Evolutionary conservation across 345 rosid genomes (phyloP).

Genomic region (Eutrema heterophyllum): DNA sequence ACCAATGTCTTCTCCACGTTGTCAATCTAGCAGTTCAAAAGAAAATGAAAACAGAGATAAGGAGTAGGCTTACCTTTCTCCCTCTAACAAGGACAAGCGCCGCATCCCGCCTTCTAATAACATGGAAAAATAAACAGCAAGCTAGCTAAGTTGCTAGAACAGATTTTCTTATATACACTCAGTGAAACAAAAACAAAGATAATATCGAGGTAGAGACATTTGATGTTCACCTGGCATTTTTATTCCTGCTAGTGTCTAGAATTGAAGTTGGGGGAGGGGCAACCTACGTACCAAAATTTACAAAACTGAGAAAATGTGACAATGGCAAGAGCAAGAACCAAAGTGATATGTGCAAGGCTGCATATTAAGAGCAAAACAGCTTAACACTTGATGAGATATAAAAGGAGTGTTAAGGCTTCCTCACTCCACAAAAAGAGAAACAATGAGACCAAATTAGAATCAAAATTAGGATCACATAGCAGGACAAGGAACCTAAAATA

Average conservation of each 20-base stretch:
- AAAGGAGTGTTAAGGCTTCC: not conserved
- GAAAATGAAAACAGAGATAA: not conserved
- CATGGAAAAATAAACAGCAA: slow-evolving; percentile 22
- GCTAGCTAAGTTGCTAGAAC: slow-evolving; percentile 7
- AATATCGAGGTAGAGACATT: not conserved
- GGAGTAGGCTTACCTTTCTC: slow-evolving; percentile 51
- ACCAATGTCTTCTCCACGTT: not conserved
- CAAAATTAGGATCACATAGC: not conserved
- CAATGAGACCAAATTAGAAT: not conserved
- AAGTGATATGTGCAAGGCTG: not conserved
- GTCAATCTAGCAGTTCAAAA: slow-evolving; percentile 1
- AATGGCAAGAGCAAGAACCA: not conserved
- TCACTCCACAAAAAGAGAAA: not conserved
- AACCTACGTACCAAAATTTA: slow-evolving; percentile 37
- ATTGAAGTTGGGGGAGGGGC: slow-evolving; percentile 45
- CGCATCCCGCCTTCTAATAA: slow-evolving; percentile 49
- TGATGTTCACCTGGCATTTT: slow-evolving; percentile 48
- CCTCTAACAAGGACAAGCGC: slow-evolving; percentile 45
- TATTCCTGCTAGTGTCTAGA: slow-evolving; percentile 52
- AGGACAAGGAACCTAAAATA: not conserved
- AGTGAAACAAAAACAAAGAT: not conserved
- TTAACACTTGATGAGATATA: not conserved
- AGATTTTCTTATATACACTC: not conserved
- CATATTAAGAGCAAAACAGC: slow-evolving; percentile 2
- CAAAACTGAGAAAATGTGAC: slow-evolving; percentile 8